Evolutionary conservation across 257 asterid genomes (phyloP).

Genomic region (Plantago major): DNA sequence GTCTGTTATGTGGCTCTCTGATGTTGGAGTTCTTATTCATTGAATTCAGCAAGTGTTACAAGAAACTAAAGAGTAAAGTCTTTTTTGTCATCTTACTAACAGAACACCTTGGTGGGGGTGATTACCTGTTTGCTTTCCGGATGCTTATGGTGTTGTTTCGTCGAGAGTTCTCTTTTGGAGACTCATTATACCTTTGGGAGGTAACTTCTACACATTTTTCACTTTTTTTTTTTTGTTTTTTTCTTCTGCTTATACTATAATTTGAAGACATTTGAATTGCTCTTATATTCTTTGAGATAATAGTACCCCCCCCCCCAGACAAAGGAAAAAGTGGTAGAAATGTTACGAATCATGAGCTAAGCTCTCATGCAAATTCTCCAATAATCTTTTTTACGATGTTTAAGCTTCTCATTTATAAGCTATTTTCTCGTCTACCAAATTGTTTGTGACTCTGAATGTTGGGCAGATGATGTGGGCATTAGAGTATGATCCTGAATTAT

Average conservation of each 20-base stretch:
- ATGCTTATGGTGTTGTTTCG: slow-evolving; percentile 97
- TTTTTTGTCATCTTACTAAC: slow-evolving; percentile 28
- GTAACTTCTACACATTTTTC: slow-evolving; percentile 27
- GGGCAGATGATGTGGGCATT: slow-evolving; percentile 96
- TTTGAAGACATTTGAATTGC: too few species aligned
- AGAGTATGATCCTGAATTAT: slow-evolving; percentile 73
- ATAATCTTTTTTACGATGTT: background rate
- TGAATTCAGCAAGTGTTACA: background rate
- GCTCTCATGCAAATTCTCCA: too few species aligned
- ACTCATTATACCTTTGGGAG: slow-evolving; percentile 95
- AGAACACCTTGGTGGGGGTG: slow-evolving; percentile 89
- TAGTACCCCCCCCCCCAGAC: too few species aligned
- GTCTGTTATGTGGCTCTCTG: too few species aligned
- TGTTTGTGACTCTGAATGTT: background rate
- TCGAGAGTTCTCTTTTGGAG: slow-evolving; percentile 89
- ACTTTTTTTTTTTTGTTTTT: background rate
- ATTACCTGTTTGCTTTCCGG: slow-evolving; percentile 84
- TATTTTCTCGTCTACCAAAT: slow-evolving; percentile 10
- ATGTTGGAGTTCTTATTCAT: too few species aligned
- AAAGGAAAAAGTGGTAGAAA: background rate
- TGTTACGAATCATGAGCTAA: too few species aligned
- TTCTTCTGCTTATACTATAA: background rate
- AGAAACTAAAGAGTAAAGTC: slow-evolving; percentile 16
- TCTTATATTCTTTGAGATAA: background rate
- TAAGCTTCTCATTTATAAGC: background rate